Evolutionary conservation across 768 basidiomycete species (phyloP).

Genomic region (Trametes gibbosa): DNA sequence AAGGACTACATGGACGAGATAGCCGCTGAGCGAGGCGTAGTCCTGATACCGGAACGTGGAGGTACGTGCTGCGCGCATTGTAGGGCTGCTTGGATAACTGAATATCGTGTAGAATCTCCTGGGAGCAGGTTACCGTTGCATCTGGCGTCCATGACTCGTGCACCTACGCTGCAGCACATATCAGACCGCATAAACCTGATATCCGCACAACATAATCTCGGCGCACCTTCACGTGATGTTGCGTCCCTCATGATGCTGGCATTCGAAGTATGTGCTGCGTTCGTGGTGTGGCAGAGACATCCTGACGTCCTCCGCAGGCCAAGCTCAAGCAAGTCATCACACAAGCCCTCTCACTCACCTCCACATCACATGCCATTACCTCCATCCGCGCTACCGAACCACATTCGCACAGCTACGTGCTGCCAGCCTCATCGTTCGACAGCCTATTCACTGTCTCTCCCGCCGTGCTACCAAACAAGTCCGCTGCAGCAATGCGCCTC

Average conservation of each 20-base stretch:
- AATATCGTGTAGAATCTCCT: slow-evolving; percentile 50
- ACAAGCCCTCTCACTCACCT: slow-evolving; percentile 73
- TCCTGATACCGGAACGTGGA: slow-evolving; percentile 60
- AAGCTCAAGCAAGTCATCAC: slow-evolving; percentile 84
- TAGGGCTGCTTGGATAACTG: not conserved
- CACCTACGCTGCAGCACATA: slow-evolving; percentile 73
- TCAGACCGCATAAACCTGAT: slow-evolving; percentile 79
- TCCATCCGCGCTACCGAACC: slow-evolving; percentile 63
- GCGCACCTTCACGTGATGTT: slow-evolving; percentile 57
- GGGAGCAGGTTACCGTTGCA: slow-evolving; percentile 72
- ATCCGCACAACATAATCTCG: slow-evolving; percentile 72
- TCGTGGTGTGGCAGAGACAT: not conserved
- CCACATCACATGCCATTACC: slow-evolving; percentile 71
- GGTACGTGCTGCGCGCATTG: slow-evolving; percentile 37
- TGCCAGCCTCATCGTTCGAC: slow-evolving; percentile 71
- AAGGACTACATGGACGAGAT: slow-evolving; percentile 64
- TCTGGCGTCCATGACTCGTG: slow-evolving; percentile 69
- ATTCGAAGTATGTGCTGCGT: slow-evolving; percentile 57
- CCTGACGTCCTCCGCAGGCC: slow-evolving; percentile 42
- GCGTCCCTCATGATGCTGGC: slow-evolving; percentile 72
- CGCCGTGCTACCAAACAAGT: slow-evolving; percentile 73
- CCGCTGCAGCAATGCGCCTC: slow-evolving; percentile 73
- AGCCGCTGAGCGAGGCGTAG: slow-evolving; percentile 63
- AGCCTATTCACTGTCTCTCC: slow-evolving; percentile 76
- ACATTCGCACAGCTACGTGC: slow-evolving; percentile 38